Conservation (phyloP, 163 green algal species). For the Scenedesmus sp. region DNA sequence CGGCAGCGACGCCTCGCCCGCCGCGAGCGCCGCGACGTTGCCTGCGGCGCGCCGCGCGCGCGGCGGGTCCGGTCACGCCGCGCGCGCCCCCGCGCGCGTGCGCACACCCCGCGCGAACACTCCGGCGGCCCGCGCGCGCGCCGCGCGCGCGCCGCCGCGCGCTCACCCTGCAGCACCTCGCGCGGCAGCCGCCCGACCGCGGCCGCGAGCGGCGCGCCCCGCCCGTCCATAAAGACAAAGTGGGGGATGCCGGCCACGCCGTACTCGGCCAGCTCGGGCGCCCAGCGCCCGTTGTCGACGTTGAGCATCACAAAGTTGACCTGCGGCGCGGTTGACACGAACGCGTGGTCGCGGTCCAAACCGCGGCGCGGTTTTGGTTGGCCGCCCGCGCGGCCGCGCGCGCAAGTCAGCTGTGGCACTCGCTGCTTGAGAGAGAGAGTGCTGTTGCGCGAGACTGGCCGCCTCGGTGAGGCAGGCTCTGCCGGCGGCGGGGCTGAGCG, state of each 20-base stretch:
- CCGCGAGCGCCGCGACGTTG: conserved; percentile 54
- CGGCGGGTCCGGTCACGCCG: too few species aligned
- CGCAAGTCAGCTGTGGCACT: neutral
- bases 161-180: conserved; percentile 60
- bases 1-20: conserved; percentile 44
- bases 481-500: too few species aligned
- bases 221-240: conserved; percentile 88
- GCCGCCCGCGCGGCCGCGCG: too few species aligned
- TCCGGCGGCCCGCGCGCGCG: too few species aligned
- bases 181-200: conserved; percentile 79
- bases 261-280: conserved; percentile 83
- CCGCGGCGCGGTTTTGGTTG: too few species aligned
- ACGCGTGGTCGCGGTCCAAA: neutral
- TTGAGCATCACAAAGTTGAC: conserved; percentile 99
- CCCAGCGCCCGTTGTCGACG: conserved; percentile 97
- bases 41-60: too few species aligned
- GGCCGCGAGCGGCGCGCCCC: conserved; percentile 66
- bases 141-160: too few species aligned
- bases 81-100: too few species aligned
- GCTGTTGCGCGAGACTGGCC: too few species aligned
- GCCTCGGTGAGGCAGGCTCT: too few species aligned
- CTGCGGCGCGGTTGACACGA: neutral
- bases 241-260: conserved; percentile 92
- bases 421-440: neutral
- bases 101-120: too few species aligned